Evolutionary conservation across 1,139 yeast genomes (phyloP).

Genomic region (Scheffersomyces illinoinensis): DNA sequence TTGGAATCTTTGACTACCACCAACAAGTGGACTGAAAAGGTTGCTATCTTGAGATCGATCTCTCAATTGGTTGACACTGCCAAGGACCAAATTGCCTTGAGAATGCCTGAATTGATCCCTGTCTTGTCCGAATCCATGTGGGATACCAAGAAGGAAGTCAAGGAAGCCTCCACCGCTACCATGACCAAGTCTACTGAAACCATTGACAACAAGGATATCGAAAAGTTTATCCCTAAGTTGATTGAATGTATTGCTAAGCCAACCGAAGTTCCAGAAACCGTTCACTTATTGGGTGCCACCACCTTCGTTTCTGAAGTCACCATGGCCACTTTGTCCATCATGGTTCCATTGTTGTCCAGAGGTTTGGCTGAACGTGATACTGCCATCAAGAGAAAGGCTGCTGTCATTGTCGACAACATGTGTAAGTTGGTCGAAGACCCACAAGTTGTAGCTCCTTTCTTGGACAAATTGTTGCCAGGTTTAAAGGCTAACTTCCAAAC

Average conservation of each 20-base stretch:
- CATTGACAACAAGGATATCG: slow-evolving; percentile 99
- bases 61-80: slow-evolving; percentile 91
- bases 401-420: slow-evolving; percentile 99
- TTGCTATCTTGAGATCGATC: slow-evolving; percentile 81
- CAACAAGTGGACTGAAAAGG: slow-evolving; percentile 98
- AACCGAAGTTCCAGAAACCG: slow-evolving; percentile 97
- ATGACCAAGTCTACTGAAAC: slow-evolving; percentile 96
- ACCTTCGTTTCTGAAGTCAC: slow-evolving; percentile 99
- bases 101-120: slow-evolving; percentile 99
- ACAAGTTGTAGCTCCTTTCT: slow-evolving; percentile 99
- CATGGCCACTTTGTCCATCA: slow-evolving; percentile 98
- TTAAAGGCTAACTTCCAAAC: slow-evolving; percentile 89
- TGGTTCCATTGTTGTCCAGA: slow-evolving; percentile 98
- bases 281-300: slow-evolving; percentile 98
- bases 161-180: slow-evolving; percentile 93
- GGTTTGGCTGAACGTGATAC: slow-evolving; percentile 99
- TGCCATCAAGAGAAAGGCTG: slow-evolving; percentile 98
- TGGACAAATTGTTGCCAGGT: slow-evolving; percentile 93
- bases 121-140: slow-evolving; percentile 98
- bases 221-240: slow-evolving; percentile 96
- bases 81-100: slow-evolving; percentile 91
- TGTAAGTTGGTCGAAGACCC: slow-evolving; percentile 99
- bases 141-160: slow-evolving; percentile 99
- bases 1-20: slow-evolving; percentile 68
- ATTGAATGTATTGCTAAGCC: slow-evolving; percentile 97